Evolutionary conservation across 2,329 filamentous ascomycete species (phyloP), one percentile per base, ranked within the genome.

Genomic region (Fusarium pininemorale): DNA sequence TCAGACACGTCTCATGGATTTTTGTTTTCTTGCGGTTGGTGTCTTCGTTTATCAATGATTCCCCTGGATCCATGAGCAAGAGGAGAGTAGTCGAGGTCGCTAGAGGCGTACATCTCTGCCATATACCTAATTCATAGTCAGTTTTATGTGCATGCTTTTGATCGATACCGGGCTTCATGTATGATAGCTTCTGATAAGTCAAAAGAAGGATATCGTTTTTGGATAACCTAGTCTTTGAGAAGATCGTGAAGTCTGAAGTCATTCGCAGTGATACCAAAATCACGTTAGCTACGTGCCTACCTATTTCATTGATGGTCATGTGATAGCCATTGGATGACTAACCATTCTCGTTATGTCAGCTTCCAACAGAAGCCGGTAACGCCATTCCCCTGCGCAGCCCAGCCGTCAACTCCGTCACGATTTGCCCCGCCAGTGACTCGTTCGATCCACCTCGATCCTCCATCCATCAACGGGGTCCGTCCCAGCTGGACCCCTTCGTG

Each of bases 1-100:
- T 77, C 70, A 75, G 72, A 70, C 70, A 76, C 73, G 72, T 74
- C 50, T 73, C 63, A 59, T 58, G 61, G 58, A 47, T 69, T 75
- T 75, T 67, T 72, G 73, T 75, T 75, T 78, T 81, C 78, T 75
- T 79, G 75, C 78, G 80, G 75, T 81, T 81, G 80, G 78, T 82
- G 75, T 78, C 77, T 80, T 81, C 78, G 74, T 80, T 80, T 82
- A 78, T 81, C 80, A 81, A 82, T 83, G 82, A 83, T 83, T 83
- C 82, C 81, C 80, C 81, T 78, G 73, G 74, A 80, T 81, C 75
- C 75, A 79, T 78, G 77, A 75, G 73, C 72, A 78, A 79, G 76
- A 79, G 71, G 75, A 75, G 75, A 77, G 78, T 79, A 70, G 77
- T 75, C 72, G 75, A 77, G 73, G 76, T 74, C 70, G 65, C 74